Conservation (phyloP, 2,329 filamentous ascomycete species). For the Endocalyx cinctus region DNA sequence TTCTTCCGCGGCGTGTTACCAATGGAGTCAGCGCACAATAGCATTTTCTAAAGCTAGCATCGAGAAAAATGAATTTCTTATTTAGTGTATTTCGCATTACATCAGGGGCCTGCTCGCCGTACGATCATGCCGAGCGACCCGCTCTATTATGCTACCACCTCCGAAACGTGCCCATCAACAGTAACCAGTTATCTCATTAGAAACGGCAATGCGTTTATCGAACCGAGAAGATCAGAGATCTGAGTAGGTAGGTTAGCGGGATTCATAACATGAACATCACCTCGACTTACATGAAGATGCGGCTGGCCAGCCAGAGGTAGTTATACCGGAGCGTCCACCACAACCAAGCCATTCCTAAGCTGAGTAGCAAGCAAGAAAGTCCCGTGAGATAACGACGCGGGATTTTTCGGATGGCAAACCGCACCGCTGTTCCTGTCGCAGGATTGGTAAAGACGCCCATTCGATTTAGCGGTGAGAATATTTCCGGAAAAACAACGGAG, state of each 20-base stretch:
- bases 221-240: not conserved
- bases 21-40: no score
- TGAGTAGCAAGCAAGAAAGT: slow-evolving; percentile 1
- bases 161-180: no score
- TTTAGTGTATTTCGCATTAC: slow-evolving; percentile 1
- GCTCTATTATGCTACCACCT: no score
- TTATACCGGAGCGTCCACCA: slow-evolving; percentile 3
- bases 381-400: slow-evolving; percentile 1
- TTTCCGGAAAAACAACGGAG: slow-evolving; percentile 1
- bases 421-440: slow-evolving; percentile 1
- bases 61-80: no score
- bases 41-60: no score
- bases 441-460: slow-evolving; percentile 3
- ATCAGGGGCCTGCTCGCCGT: no score
- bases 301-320: slow-evolving; percentile 1
- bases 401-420: slow-evolving; percentile 1
- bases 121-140: no score
- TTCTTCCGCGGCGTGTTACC: no score
- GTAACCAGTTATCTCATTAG: no score
- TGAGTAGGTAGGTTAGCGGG: slow-evolving; percentile 2
- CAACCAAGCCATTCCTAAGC: slow-evolving; percentile 2
- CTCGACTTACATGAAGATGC: slow-evolving; percentile 1
- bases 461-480: slow-evolving; percentile 2
- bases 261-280: slow-evolving; percentile 1
- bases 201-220: no score